A percentile compares a stretch with the other conserved stretches of the same genome.
These are phyloP conservation scores for Beauveria pseudobassiana DNA, from an alignment of 2,329 filamentous ascomycete genomes.

Conservation along the genomic window DNA sequence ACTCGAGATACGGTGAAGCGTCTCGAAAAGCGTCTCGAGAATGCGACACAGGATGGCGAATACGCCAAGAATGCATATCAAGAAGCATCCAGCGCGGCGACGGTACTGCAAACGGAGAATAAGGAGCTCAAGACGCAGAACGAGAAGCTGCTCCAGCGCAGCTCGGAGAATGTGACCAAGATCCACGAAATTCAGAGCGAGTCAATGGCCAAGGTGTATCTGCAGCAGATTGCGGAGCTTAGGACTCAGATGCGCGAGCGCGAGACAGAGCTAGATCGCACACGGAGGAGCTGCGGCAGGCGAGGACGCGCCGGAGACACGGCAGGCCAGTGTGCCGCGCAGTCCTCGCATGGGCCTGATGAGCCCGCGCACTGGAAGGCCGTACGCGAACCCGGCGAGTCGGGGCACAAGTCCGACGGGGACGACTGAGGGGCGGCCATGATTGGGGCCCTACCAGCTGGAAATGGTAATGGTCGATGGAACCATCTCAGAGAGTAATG, in stretches of 20 bases:
- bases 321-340: constrained; percentile 48
- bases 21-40: constrained; percentile 33
- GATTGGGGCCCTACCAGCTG: constrained; percentile 17
- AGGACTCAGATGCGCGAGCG: constrained; percentile 38
- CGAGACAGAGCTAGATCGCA: constrained; percentile 41
- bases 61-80: constrained; percentile 55
- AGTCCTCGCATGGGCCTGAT: constrained; percentile 48
- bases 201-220: constrained; percentile 26
- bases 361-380: constrained; percentile 36
- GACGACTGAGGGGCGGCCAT: constrained; percentile 19
- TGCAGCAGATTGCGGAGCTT: constrained; percentile 34
- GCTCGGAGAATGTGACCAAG: constrained; percentile 36
- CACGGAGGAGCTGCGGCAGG: constrained; percentile 41
- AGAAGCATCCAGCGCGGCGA: constrained; percentile 41
- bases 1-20: constrained; percentile 29
- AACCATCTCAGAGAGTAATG: constrained; percentile 34
- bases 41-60: constrained; percentile 42
- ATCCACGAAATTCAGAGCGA: constrained; percentile 40
- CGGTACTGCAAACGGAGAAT: constrained; percentile 39
- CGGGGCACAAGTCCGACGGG: constrained; percentile 43
- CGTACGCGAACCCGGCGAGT: constrained; percentile 30
- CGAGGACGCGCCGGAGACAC: constrained; percentile 48
- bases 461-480: constrained; percentile 34
- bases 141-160: constrained; percentile 32
- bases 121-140: constrained; percentile 34